Base-by-base conservation (phyloP, 345 rosid genomes). In the Cardamine resedifolia region DNA sequence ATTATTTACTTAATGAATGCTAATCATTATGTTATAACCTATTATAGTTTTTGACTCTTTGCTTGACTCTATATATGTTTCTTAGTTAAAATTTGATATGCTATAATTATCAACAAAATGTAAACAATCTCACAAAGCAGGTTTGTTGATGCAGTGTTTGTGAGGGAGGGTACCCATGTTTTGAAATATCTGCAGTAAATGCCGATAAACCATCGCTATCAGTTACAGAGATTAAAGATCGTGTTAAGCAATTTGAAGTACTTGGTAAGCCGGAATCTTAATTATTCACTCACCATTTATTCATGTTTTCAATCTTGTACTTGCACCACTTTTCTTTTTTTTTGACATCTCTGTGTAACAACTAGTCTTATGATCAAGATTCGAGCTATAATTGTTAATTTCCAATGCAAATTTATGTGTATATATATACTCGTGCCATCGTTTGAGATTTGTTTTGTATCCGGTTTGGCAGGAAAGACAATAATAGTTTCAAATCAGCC, bases 401-500 rank as follows among this genome's bases (percentile, higher is more conserved):
- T 72, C 61, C 16, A 44, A 20, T 55, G 58, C 49, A 8, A 56
- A 49, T 33, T 21, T 12, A 43, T 20, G 18, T 44, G 10, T n/a
- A n/a, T n/a, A n/a, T 43, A n/a, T n/a, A 3, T 24, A 18, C 9
- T 30, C 5, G 16, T 56, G 59, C 36, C 58, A 58, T 14, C 9
- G 7, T 34, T 33, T 34, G 53, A 58, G 31, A 50, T 28, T 39
- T 47, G 57, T 66, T 28, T 20, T 19, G 34, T 41, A 66, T 75
- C 73, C 12, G 64, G 57, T 58, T 87, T 68, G 81, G 81, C 91
- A 91, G 98, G 92, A 77, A 89, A 83, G 80, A 76, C 88, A 0
- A 81, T 94, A 47, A 94, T 94, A 73, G 68, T 94, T 78, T 94
- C 98, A 74, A 91, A 84, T 77, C 96, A 94, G 81, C 98, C 98